Base-by-base conservation (phyloP, 768 basidiomycete species). In the Tylopilus cervinicoccineus region DNA sequence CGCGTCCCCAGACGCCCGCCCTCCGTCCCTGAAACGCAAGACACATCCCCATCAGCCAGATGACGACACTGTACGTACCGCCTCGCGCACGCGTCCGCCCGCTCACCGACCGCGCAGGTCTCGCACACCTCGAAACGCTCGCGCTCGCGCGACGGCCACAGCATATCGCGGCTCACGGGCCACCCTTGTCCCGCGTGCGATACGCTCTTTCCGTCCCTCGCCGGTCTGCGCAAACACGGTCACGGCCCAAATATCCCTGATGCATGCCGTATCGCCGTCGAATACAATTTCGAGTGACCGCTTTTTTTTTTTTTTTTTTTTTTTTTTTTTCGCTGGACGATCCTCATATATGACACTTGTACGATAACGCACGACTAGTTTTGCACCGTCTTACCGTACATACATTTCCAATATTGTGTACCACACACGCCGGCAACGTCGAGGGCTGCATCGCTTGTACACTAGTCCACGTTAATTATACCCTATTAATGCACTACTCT, bases 111-210 rank as follows among this genome's bases (percentile, higher is more conserved):
- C 4, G 20, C 9, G 2, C 58, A 80, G 78, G 61, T 72, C 43
- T 80, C 80, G 9, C 79, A 76, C 47, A 66, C 72, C 9, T 78
- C 80, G 36, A 84, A 82, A 69, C 76, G 80, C 46, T 80, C 81
- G 26, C 77, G 79, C 42, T 74, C 68, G 19, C 68, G 56, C 54
- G 66, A 64, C 55, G 73, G 63, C 54, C 70, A 60, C 55, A 62
- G 69, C 47, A 64, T 69, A 40, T 65, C 64, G 20, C 56, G 59
- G 36, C 69, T 81, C 38, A 69, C 72, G 31, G 74, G 75, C 42
- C 79, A 82, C 60, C 76, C 84, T 2, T 89, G 86, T 72, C 78
- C 87, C 23, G 87, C 86, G 9, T 89, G 86, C 61, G 86, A 89
- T 59, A 71, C 79, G 20, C 76, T 72, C 52, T 88, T 89, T 61